These are phyloP conservation scores for Penicillium sp. DNA, from an alignment of 2,329 filamentous ascomycete genomes.

Conservation along the genomic window DNA sequence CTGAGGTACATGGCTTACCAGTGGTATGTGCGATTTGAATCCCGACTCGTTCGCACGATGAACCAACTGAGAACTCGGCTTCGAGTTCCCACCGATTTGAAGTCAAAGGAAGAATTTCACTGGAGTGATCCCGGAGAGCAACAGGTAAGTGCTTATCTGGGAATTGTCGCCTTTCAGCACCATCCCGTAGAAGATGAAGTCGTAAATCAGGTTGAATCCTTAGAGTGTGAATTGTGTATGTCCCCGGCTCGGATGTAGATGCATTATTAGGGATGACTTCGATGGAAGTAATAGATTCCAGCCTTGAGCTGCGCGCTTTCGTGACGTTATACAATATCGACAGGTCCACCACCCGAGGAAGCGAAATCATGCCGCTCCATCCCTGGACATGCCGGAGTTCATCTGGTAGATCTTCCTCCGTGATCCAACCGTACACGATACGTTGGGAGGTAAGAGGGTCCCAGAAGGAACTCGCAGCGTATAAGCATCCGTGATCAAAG, in stretches of 20 bases:
- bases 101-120: constrained; percentile 6
- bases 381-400: constrained; percentile 49
- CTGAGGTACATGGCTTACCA: constrained; percentile 14
- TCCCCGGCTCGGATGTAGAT: constrained; percentile 20
- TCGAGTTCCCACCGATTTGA: constrained; percentile 34
- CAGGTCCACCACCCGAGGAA: constrained; percentile 52
- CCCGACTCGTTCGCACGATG: constrained; percentile 33
- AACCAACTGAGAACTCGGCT: constrained; percentile 32
- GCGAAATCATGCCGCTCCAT: constrained; percentile 55
- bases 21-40: constrained; percentile 35
- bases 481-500: constrained; percentile 54
- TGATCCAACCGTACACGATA: constrained; percentile 56
- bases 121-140: neutral
- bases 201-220: constrained; percentile 40
- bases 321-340: constrained; percentile 44
- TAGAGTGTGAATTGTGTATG: constrained; percentile 50
- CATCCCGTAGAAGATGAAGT: constrained; percentile 35
- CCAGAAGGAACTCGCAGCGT: constrained; percentile 55
- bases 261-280: constrained; percentile 31
- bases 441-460: constrained; percentile 48
- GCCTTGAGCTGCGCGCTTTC: constrained; percentile 39
- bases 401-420: constrained; percentile 55
- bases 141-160: constrained; percentile 8
- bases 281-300: constrained; percentile 50
- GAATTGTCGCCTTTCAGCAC: constrained; percentile 17